phyloP scores from a whole-genome alignment of 2,329 filamentous ascomycete genomes.

The Aspergillus flavus region DNA sequence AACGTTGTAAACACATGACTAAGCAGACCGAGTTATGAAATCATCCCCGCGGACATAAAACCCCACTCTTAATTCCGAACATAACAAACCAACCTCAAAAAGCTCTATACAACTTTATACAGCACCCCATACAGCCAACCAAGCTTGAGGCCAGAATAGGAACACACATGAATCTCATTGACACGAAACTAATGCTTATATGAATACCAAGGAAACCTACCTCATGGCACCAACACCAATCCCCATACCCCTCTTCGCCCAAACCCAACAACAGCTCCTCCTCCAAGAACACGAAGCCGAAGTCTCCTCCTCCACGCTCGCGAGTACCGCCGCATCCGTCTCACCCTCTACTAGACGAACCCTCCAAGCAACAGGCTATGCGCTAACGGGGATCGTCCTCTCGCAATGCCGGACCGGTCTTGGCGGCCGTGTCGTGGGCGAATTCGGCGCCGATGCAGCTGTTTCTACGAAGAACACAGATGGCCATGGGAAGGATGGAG shows the following conservation, averaged over 20 bases:
- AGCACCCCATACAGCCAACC: neutral
- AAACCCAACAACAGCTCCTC: constrained; percentile 45
- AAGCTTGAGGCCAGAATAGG: neutral
- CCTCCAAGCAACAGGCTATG: constrained; percentile 45
- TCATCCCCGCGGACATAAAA: constrained; percentile 1
- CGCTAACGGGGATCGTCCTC: constrained; percentile 60
- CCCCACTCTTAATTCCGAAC: constrained; percentile 5
- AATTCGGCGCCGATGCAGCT: constrained; percentile 73
- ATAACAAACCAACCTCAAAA: neutral
- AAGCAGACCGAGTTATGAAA: neutral
- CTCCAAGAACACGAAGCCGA: constrained; percentile 49
- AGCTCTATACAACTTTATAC: neutral
- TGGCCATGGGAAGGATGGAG: constrained; percentile 37
- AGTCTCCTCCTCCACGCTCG: constrained; percentile 46
- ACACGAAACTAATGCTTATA: neutral
- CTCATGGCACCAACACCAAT: constrained; percentile 22
- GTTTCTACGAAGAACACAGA: constrained; percentile 50
- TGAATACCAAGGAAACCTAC: neutral
- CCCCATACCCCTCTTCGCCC: constrained; percentile 45
- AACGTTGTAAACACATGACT: neutral
- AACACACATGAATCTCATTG: neutral
- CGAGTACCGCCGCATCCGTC: constrained; percentile 42
- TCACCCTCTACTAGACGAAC: constrained; percentile 47
- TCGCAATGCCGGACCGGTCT: constrained; percentile 81
- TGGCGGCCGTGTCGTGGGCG: constrained; percentile 86